These are phyloP conservation scores for Vaccinium vitisidaea DNA, from an alignment of 148 eudicot species.

Conservation along the genomic window DNA sequence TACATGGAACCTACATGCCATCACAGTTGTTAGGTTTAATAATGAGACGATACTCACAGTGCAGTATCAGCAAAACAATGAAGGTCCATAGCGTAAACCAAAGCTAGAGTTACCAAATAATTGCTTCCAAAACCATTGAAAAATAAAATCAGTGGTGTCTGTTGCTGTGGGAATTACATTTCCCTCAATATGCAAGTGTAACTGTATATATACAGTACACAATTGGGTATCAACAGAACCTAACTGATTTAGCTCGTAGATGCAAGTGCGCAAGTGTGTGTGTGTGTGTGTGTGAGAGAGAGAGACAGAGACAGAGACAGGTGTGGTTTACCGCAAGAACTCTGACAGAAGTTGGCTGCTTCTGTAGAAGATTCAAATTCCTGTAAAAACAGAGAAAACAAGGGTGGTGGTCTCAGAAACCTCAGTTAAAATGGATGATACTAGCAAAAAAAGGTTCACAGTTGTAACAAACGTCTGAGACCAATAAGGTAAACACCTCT, in stretches of 20 bases:
- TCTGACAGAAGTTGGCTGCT: slow-evolving; percentile 47
- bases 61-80: background rate
- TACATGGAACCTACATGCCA: slow-evolving; percentile 80
- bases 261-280: background rate
- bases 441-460: background rate
- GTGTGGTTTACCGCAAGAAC: slow-evolving; percentile 60
- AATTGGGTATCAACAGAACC: background rate
- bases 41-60: background rate
- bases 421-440: background rate
- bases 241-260: background rate
- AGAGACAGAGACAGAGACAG: background rate
- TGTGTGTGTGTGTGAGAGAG: background rate
- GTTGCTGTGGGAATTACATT: background rate
- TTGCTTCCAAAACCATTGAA: slow-evolving; percentile 7
- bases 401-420: background rate
- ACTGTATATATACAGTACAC: background rate
- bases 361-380: slow-evolving; percentile 67
- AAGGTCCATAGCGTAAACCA: background rate
- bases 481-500: background rate
- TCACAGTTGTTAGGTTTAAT: background rate
- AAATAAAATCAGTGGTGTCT: background rate
- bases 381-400: slow-evolving; percentile 35
- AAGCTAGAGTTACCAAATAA: background rate
- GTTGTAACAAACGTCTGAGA: background rate
- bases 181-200: background rate